These are phyloP conservation scores for Penicillium paneum DNA, from an alignment of 2,329 filamentous ascomycete genomes.

Conservation along the genomic window DNA sequence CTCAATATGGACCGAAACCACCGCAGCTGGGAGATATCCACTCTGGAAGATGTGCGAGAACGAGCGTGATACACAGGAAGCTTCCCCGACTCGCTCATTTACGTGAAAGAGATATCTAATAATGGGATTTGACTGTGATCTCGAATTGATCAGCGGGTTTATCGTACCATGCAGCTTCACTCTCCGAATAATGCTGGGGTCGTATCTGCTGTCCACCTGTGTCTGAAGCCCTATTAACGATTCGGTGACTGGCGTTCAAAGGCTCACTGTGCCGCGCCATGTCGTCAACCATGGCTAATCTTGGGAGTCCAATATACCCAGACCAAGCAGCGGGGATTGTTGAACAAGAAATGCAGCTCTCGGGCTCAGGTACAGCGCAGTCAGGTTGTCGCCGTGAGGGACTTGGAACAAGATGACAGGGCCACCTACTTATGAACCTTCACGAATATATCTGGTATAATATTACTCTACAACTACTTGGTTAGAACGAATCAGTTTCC, in stretches of 20 bases:
- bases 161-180: constrained; percentile 67
- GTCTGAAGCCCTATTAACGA: constrained; percentile 63
- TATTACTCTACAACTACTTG: background rate
- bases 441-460: background rate
- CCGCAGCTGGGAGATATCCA: constrained; percentile 45
- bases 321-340: constrained; percentile 64
- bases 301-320: constrained; percentile 67
- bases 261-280: constrained; percentile 71
- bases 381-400: background rate
- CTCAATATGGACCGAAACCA: constrained; percentile 66
- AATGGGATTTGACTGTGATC: constrained; percentile 36
- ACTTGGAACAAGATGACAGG: background rate
- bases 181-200: constrained; percentile 67
- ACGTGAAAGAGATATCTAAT: constrained; percentile 64
- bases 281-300: constrained; percentile 72
- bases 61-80: constrained; percentile 67
- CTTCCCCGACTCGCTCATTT: constrained; percentile 57
- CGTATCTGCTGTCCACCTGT: constrained; percentile 58
- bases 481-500: background rate
- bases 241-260: constrained; percentile 61
- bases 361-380: background rate
- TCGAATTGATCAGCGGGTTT: constrained; percentile 35
- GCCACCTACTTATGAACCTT: background rate
- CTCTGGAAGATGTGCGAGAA: constrained; percentile 53
- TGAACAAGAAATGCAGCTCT: constrained; percentile 58